Evolutionary conservation across 164 flowering plant genomes (phyloP), one percentile per base, ranked within the genome.

Genomic region (Paratinospora sagittata): DNA sequence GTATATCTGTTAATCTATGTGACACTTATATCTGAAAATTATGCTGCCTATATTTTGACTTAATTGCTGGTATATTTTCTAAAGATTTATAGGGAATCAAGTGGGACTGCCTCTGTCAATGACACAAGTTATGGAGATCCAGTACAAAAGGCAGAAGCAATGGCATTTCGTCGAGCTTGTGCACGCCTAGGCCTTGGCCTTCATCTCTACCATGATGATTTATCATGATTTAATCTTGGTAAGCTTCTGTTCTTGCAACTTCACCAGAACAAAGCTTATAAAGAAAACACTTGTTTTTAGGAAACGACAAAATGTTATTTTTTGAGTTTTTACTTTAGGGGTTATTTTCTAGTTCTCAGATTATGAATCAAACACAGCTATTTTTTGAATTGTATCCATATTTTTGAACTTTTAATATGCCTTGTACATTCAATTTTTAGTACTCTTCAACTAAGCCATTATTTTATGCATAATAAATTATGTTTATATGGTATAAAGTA

Each of bases 141-240:
- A 8, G 92, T 94, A 62, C 96, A 92, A 68, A 90, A 90, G 82
- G 98, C 98, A 55, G 98, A 94, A 84, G 90, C 89, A 26, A 92
- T 92, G 98, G 98, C 98, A 43, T 94, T 94, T 83, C 97, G 97
- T 33, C 84, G 98, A 60, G 98, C 98, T 80, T 94, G 98, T 85
- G 97, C 98, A 24, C 90, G 97, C 66, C 82, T 94, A 49, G 97
- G 97, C 12, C 89, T 94, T 36, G 98, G 97, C 33, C 96, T 94
- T 80, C 93, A 94, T 83, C 96, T 92, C 19, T 94, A 90, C 69
- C 97, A 94, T 67, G 97, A 90, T 65, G 98, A 94, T 70, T 7
- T 84, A 81, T 63, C 52, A 65, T 52, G 70, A 24, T 30, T 30
- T 27, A 67, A 27, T 0, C 61, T 19, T 19, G 21, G 61, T 55